phyloP scores from a whole-genome alignment of 2,329 filamentous ascomycete genomes.

The Diaporthe citri region DNA sequence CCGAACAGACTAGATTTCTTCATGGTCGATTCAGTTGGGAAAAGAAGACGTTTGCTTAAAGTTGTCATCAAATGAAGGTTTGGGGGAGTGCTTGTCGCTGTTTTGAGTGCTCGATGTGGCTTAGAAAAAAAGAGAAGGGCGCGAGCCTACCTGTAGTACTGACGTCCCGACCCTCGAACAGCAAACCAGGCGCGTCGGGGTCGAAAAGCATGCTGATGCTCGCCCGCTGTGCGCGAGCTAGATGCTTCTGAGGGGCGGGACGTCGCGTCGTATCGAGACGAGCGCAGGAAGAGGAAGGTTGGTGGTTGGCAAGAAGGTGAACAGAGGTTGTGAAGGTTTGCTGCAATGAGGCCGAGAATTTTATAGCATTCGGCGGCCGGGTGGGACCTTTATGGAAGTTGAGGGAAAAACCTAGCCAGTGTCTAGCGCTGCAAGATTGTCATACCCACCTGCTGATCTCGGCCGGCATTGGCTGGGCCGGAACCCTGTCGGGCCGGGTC shows the following conservation, averaged over 20 bases:
- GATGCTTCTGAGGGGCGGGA: not conserved
- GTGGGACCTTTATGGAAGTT: slow-evolving; percentile 16
- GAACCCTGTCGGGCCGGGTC: slow-evolving; percentile 21
- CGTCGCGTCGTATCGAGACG: not conserved
- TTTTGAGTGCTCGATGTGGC: slow-evolving; percentile 27
- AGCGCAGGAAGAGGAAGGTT: not conserved
- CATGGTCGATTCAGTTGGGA: slow-evolving; percentile 90
- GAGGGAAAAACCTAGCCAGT: not conserved
- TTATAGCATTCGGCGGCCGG: slow-evolving; percentile 7
- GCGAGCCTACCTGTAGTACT: slow-evolving; percentile 24
- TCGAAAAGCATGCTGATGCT: not conserved
- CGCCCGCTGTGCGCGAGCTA: not conserved
- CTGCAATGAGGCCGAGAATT: slow-evolving; percentile 41
- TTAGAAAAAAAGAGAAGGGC: slow-evolving; percentile 8
- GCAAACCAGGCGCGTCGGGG: not conserved
- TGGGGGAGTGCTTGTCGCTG: not conserved
- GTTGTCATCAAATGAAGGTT: slow-evolving; percentile 77
- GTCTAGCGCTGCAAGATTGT: slow-evolving; percentile 25
- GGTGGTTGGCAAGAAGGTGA: not conserved
- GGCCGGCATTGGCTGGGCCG: slow-evolving; percentile 29
- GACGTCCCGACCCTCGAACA: not conserved
- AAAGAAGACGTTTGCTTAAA: slow-evolving; percentile 81
- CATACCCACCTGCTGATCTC: slow-evolving; percentile 31
- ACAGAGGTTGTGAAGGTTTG: slow-evolving; percentile 22
- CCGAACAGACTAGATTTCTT: slow-evolving; percentile 80